Evolutionary conservation across 257 asterid species (phyloP).

Genomic region (Scutellaria baicalensis): DNA sequence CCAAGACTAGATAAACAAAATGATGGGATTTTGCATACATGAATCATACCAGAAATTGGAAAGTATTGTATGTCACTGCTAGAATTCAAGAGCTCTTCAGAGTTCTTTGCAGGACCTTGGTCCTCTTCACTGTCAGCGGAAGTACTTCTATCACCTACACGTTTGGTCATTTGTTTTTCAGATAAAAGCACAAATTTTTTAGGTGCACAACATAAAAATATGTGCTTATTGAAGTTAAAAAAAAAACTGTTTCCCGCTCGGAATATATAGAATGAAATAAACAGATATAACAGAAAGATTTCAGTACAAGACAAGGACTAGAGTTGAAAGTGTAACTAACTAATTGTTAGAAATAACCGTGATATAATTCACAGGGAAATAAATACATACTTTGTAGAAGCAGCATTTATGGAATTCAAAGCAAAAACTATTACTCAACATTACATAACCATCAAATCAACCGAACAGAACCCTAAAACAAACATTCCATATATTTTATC

Average conservation of each 20-base stretch:
- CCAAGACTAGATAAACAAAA: background rate
- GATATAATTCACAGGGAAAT: conserved; percentile 1
- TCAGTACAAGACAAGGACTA: background rate
- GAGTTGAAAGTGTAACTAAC: background rate
- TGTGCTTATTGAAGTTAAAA: background rate
- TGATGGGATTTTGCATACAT: background rate
- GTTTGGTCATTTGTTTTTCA: conserved; percentile 3
- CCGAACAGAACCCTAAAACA: background rate
- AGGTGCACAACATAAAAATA: background rate
- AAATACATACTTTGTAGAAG: background rate
- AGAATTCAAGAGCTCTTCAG: conserved; percentile 13
- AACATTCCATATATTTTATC: background rate
- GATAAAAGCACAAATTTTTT: background rate
- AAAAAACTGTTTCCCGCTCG: background rate
- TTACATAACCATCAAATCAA: background rate
- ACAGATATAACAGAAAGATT: background rate
- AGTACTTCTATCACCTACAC: conserved; percentile 52
- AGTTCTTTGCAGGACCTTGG: conserved; percentile 18
- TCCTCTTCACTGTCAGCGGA: conserved; percentile 37
- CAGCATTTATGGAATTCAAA: background rate
- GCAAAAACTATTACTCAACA: background rate
- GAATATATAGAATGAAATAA: background rate
- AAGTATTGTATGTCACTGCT: conserved; percentile 22
- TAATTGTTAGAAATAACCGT: background rate
- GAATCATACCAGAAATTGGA: conserved; percentile 38